phyloP scores from a whole-genome alignment of 1,284 basidiomycete species.

The Puccinia horiana region DNA sequence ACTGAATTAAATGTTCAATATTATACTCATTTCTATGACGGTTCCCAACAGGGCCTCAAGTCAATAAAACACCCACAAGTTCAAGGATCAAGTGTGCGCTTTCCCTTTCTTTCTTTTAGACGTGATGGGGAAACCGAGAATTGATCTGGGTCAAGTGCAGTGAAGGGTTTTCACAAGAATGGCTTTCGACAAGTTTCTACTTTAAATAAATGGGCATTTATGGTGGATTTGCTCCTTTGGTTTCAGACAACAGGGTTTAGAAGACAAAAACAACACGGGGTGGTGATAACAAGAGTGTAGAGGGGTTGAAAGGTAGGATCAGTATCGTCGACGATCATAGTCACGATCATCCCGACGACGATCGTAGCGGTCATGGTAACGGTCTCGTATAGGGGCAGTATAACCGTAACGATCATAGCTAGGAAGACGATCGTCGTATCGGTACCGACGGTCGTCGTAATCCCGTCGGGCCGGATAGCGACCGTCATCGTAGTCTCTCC shows the following conservation, averaged over 20 bases:
- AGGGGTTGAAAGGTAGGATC: background rate
- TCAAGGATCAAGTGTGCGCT: no score
- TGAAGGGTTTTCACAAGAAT: no score
- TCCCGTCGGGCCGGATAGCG: background rate
- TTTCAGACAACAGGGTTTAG: background rate
- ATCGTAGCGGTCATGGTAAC: conserved; percentile 45
- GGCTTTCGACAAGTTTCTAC: background rate
- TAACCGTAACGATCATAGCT: conserved; percentile 51
- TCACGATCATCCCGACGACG: conserved; percentile 43
- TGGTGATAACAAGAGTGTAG: background rate
- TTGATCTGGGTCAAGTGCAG: no score
- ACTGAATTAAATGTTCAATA: no score
- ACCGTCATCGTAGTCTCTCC: conserved; percentile 28
- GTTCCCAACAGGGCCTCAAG: no score
- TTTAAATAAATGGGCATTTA: background rate
- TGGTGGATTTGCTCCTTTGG: background rate
- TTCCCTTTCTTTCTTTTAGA: no score
- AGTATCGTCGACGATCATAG: conserved; percentile 47
- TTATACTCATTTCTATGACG: no score
- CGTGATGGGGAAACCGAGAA: no score
- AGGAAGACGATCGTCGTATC: conserved; percentile 53
- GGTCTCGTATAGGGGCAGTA: conserved; percentile 50
- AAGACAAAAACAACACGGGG: background rate
- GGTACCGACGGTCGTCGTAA: conserved; percentile 40
- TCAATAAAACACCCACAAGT: no score